Conservation (phyloP, 768 basidiomycete species). For the Boletus rex-veris region DNA sequence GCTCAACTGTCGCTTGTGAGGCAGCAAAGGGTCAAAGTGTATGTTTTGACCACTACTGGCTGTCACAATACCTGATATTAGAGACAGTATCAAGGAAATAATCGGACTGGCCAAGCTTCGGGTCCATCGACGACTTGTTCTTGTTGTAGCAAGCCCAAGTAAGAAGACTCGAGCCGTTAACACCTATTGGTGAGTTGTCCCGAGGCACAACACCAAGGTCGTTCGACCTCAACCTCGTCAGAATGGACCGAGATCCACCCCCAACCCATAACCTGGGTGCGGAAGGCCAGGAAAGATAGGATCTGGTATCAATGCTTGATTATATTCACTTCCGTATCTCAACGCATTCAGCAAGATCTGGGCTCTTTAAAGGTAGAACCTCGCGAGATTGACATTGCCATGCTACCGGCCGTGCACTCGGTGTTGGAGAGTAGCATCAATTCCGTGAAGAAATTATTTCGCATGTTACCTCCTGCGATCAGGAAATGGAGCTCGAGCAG, state of each 20-base stretch:
- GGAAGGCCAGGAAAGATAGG: background rate
- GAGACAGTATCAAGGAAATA: background rate
- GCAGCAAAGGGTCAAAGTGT: conserved; percentile 2
- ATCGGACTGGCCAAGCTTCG: background rate
- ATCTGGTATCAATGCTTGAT: background rate
- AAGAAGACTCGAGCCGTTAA: background rate
- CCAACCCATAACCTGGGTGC: background rate
- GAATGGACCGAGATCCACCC: conserved; percentile 12
- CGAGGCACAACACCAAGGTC: background rate
- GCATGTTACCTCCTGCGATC: background rate
- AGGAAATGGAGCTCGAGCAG: conserved; percentile 10
- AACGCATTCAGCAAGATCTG: background rate
- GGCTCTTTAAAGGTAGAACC: background rate
- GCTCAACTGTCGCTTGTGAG: conserved; percentile 5
- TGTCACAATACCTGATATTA: background rate
- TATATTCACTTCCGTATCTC: too few species aligned
- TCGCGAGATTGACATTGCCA: conserved; percentile 1
- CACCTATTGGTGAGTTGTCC: conserved; percentile 11
- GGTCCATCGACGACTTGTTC: background rate
- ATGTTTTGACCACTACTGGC: background rate
- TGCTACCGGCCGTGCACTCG: background rate
- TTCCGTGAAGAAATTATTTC: background rate
- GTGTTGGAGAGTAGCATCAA: background rate
- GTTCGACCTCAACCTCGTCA: background rate
- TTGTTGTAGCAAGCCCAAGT: conserved; percentile 2